Conservation (phyloP, 768 basidiomycete genomes). For the Suillus fuscotomentosus region DNA sequence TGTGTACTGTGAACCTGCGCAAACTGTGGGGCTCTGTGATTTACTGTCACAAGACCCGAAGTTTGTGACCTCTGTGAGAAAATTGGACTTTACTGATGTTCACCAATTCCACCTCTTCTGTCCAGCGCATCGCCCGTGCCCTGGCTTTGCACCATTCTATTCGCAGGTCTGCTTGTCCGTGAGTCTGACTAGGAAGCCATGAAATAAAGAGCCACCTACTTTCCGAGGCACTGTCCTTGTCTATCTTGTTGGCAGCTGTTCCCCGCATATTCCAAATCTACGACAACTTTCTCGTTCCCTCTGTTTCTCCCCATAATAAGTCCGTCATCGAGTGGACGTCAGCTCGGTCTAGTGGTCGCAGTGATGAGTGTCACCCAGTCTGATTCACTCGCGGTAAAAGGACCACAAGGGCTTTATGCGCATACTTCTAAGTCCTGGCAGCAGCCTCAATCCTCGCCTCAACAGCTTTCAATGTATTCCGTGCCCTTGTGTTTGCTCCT, state of each 20-base stretch:
- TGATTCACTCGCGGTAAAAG: background rate
- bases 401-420: background rate
- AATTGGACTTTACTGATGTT: no score
- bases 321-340: conserved; percentile 5
- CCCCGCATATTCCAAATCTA: conserved; percentile 13
- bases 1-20: no score
- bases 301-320: background rate
- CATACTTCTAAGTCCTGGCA: background rate
- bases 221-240: background rate
- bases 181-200: background rate
- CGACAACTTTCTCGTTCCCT: conserved; percentile 8
- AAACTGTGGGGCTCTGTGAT: no score
- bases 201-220: background rate
- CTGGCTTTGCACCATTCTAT: background rate
- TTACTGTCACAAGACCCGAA: no score
- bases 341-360: background rate
- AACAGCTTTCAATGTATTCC: background rate
- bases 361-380: background rate
- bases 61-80: no score
- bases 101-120: background rate
- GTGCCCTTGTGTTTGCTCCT: background rate
- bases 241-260: background rate
- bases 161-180: background rate
- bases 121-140: background rate
- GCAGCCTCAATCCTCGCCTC: background rate